Evolutionary conservation across 805 yeast species (phyloP).

Genomic region (Ogataea polymorpha): DNA sequence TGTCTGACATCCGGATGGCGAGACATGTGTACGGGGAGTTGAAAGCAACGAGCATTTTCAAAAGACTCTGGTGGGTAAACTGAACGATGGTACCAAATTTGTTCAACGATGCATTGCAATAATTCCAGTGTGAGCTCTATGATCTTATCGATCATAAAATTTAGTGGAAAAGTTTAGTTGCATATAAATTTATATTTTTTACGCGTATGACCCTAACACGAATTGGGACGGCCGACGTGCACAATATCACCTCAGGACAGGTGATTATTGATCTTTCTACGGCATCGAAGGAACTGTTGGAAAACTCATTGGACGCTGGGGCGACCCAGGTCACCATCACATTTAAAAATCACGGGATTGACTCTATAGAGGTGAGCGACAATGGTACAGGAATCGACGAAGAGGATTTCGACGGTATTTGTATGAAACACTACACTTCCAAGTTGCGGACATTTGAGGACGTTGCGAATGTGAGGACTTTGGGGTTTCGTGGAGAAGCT

Average conservation of each 20-base stretch:
- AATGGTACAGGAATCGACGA: conserved; percentile 63
- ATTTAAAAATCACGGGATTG: conserved; percentile 71
- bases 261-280: conserved; percentile 78
- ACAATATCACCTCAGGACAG: conserved; percentile 85
- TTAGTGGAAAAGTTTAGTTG: background rate
- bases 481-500: conserved; percentile 84
- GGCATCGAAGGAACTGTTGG: conserved; percentile 81
- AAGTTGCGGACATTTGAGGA: conserved; percentile 58
- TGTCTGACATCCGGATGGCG: conserved; percentile 45
- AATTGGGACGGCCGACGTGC: conserved; percentile 55
- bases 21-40: conserved; percentile 39
- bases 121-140: conserved; percentile 44
- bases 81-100: conserved; percentile 48
- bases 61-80: conserved; percentile 56
- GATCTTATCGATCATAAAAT: conserved; percentile 18
- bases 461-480: conserved; percentile 45
- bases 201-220: conserved; percentile 32
- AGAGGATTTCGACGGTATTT: conserved; percentile 50
- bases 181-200: background rate
- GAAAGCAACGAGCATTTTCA: conserved; percentile 40
- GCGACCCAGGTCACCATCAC: conserved; percentile 64
- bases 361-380: conserved; percentile 63
- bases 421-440: conserved; percentile 66
- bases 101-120: conserved; percentile 49
- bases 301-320: conserved; percentile 80